phyloP scores from a whole-genome alignment of 352 stramenopile genomes.

The Hyaloperonospora brassicae region DNA sequence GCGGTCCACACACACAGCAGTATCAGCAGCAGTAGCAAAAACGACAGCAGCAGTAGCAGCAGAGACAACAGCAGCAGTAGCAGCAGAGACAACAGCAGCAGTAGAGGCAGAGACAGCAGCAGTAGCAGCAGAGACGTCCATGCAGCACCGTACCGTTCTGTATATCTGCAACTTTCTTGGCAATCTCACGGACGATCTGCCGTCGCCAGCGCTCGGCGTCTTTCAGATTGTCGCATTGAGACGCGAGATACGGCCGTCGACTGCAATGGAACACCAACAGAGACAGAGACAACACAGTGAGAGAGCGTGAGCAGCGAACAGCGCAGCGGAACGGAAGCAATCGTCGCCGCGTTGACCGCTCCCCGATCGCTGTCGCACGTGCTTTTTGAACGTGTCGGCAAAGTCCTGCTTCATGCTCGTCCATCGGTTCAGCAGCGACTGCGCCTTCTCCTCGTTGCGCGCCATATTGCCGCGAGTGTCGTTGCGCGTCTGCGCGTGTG shows the following conservation, averaged over 20 bases:
- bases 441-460: constrained; percentile 96
- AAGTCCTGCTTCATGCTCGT: constrained; percentile 94
- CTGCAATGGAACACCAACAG: constrained; percentile 18
- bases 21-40: too few relatives aligned
- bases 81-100: not conserved
- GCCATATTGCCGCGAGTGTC: constrained; percentile 73
- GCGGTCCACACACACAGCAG: not conserved
- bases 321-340: not conserved
- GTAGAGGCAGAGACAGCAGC: not conserved
- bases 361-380: not conserved
- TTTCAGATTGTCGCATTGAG: constrained; percentile 88
- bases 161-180: constrained; percentile 93
- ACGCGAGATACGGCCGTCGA: constrained; percentile 89
- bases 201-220: constrained; percentile 90
- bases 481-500: not conserved
- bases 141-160: constrained; percentile 79
- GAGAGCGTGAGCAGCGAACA: not conserved
- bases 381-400: constrained; percentile 72
- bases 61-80: not conserved
- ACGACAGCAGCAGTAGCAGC: too few relatives aligned
- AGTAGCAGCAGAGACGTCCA: not conserved
- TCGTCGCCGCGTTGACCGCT: too few relatives aligned
- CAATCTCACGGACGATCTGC: constrained; percentile 93
- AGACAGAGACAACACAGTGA: not conserved
- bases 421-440: constrained; percentile 98